Evolutionary conservation across 495 filamentous ascomycete genomes (phyloP), one percentile per base, ranked within the genome.

Genomic region (Penicillium cosmopolitanum): DNA sequence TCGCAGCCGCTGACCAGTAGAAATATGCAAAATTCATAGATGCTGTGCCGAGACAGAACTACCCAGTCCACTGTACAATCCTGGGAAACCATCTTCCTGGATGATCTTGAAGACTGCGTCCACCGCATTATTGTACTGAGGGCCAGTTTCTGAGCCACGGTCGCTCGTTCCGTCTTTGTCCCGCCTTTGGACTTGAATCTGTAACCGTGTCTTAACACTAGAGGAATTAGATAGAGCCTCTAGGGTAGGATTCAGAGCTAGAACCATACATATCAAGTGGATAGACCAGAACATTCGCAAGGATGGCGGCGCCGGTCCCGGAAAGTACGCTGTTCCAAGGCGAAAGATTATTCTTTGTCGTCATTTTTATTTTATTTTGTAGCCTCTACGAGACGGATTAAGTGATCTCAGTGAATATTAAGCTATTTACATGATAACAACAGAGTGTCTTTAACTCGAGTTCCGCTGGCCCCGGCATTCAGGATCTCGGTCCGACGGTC

Each of bases 11-110:
- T 1, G 64, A 64, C 57, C 60, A 66, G 47, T 64, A 66, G 48
- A 66, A 66, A 34, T 66, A 64, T 21, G 57, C 56, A 50, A 64
- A 63, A 16, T 66, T 64, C 64, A 66, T 64, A 9, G 57, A 64
- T 1, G 61, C 57, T 13, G 64, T 66, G 21, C 61, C 51, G 5
- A 56, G 8, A 66, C 51, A 6, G 57, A 66, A 25, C 64, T 61
- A 3, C 38, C 47, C 11, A 64, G 40, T 10, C 64, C 57, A 10
- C 28, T 38, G 23, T 61, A 66, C 6, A 66, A 55, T 10, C 64
- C 61, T 7, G 9, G 9, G 12, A 61, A 21, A 1, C 61, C 64
- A 35, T 64, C 64, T 31, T 64, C 43, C 1, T 34, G 61, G 11
- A 66, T 8, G 11, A 63, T 63, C 7, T 55, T 48, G 0, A 13